These are phyloP conservation scores for Penicillium crystallinum DNA, from an alignment of 495 filamentous ascomycete species.

Conservation along the genomic window DNA sequence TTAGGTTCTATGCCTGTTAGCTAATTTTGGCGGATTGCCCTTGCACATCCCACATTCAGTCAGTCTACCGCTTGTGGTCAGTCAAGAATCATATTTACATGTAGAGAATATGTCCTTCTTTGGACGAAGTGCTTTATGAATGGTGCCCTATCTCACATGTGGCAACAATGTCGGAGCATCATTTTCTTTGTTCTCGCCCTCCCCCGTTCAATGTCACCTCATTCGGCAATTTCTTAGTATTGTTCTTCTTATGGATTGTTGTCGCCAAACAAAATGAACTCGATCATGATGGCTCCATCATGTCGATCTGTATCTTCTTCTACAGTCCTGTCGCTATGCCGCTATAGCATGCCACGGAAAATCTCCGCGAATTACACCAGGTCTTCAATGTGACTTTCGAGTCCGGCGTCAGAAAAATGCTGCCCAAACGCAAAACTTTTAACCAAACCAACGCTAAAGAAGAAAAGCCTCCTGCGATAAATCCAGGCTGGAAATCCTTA, in stretches of 20 bases:
- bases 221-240: constrained; percentile 14
- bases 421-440: neutral
- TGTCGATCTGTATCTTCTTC: neutral
- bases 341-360: neutral
- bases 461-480: neutral
- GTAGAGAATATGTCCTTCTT: neutral
- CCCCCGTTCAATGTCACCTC: constrained; percentile 23
- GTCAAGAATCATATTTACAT: neutral
- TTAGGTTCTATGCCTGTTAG: too few relatives aligned
- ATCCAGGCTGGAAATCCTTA: constrained; percentile 47
- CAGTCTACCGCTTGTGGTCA: neutral
- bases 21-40: too few relatives aligned
- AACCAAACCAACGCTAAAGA: neutral
- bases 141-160: neutral
- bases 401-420: neutral
- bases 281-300: neutral
- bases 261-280: neutral
- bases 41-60: too few relatives aligned
- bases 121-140: too few relatives aligned
- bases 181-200: constrained; percentile 12
- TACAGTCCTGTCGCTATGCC: neutral
- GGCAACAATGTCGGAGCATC: constrained; percentile 17
- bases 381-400: neutral
- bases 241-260: constrained; percentile 1
- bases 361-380: neutral